Base-by-base conservation (phyloP, 495 filamentous ascomycete genomes). In the Clavariopsis aquatica region DNA sequence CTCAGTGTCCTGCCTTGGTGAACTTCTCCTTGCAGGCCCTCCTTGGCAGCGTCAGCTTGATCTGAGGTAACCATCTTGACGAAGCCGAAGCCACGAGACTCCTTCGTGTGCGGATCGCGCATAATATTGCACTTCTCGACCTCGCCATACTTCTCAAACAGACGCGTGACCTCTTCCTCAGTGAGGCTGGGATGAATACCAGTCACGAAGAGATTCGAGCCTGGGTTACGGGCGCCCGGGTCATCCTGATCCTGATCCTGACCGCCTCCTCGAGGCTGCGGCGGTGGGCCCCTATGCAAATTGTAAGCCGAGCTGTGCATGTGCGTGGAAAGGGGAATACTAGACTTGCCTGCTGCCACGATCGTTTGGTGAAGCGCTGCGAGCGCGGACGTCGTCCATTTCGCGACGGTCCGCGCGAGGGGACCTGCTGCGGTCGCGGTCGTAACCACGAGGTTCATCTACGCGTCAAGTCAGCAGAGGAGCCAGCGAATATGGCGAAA, bases 121-220 rank as follows among this genome's bases (percentile, higher is more conserved):
- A 99, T 98, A 82, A 99, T 99, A 70, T 96, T 94, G 81, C 93
- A 97, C 79, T 95, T 97, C 79, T 97, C 93, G 34, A 99, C 94
- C 75, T 93, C 90, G 69, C 94, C 94, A 69, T 96, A 98, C 79
- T 98, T 99, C 79, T 96, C 92, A 71, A 98, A 99, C 45, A 99
- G 87, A 77, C 91, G 91, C 45, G 90, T 88, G 57, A 98, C 90
- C 67, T 96, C 94, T 13, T 85, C 81, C 77, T 98, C 94, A 49
- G 87, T 88, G 65, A 98, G 85, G 77, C 91, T 90, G 43, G 94
- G 94, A 76, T 97, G 91, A 71, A 98, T 98, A 69, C 94, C 94
- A 71, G 95, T 98, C 60, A 98, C 94, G 75, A 98, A 98, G 60
- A 98, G 90, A 81, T 98, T 98, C 65, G 95, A 96, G 71, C 94